Conservation (phyloP, 176 grass and related monocot genomes). For the Urochloa ruziziensis region DNA sequence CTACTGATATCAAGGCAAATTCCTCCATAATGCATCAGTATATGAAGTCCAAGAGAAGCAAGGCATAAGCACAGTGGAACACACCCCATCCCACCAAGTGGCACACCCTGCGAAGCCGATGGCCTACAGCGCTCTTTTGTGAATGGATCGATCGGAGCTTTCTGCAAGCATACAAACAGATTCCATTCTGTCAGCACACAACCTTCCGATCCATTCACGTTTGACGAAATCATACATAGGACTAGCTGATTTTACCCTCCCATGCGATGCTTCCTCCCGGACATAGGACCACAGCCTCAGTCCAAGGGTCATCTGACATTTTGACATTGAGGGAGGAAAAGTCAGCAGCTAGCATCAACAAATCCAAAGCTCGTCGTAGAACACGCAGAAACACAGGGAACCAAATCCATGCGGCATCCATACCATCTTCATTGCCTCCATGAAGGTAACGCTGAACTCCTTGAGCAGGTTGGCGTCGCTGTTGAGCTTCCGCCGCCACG, state of each 20-base stretch:
- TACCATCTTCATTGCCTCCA: conserved; percentile 99
- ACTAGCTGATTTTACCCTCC: conserved; percentile 66
- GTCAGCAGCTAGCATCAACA: background rate
- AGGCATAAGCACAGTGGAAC: conserved; percentile 10
- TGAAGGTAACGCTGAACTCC: conserved; percentile 98
- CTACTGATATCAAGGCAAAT: conserved; percentile 38
- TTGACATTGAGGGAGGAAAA: background rate
- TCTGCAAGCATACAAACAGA: conserved; percentile 54
- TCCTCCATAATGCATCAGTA: background rate
- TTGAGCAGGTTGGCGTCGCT: conserved; percentile 94
- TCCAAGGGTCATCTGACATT: conserved; percentile 77
- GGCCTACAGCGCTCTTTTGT: conserved; percentile 86
- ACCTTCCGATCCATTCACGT: background rate
- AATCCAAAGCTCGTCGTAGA: background rate
- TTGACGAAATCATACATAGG: background rate
- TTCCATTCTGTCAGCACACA: conserved; percentile 1
- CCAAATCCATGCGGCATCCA: conserved; percentile 18
- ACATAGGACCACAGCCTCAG: conserved; percentile 97
- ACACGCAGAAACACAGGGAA: background rate
- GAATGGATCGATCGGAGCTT: conserved; percentile 98
- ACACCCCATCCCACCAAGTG: conserved; percentile 98
- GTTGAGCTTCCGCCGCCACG: conserved; percentile 85
- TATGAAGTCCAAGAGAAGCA: background rate
- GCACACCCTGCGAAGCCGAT: conserved; percentile 89
- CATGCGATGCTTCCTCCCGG: conserved; percentile 92